These are phyloP conservation scores for Auriscalpium vulgare DNA, from an alignment of 768 basidiomycete genomes.

Conservation along the genomic window DNA sequence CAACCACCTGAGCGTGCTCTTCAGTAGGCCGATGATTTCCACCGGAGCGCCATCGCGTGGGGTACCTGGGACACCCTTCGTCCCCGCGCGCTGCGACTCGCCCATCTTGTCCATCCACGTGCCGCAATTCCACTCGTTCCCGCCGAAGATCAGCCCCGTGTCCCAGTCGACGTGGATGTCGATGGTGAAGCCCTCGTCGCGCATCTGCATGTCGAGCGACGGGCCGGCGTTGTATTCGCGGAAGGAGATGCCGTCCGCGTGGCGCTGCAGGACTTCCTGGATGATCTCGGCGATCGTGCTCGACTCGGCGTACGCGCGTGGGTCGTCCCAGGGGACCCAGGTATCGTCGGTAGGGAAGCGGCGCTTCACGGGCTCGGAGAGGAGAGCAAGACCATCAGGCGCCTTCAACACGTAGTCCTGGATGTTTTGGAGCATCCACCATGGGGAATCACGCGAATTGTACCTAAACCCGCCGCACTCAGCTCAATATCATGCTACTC, in stretches of 20 bases:
- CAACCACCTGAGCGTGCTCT: constrained; percentile 91
- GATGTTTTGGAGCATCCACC: constrained; percentile 99
- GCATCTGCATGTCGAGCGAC: constrained; percentile 97
- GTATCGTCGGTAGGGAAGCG: constrained; percentile 92
- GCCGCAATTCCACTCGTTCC: constrained; percentile 79
- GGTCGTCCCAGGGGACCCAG: constrained; percentile 90
- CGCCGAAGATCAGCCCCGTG: constrained; percentile 85
- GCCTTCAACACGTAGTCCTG: constrained; percentile 85
- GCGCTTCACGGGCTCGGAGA: constrained; percentile 79
- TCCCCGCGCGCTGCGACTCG: constrained; percentile 83
- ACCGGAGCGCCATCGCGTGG: constrained; percentile 94
- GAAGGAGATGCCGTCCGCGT: constrained; percentile 88
- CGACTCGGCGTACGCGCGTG: constrained; percentile 71
- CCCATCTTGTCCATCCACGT: constrained; percentile 99
- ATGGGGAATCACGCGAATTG: constrained; percentile 96
- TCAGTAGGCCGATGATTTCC: constrained; percentile 89
- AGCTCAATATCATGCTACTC: neutral
- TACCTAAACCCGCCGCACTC: constrained; percentile 39
- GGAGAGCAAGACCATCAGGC: constrained; percentile 75
- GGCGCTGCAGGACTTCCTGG: constrained; percentile 93
- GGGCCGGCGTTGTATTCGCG: constrained; percentile 95
- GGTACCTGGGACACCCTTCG: constrained; percentile 92
- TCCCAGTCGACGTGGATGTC: constrained; percentile 93
- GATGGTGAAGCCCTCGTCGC: constrained; percentile 85
- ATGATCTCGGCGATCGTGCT: constrained; percentile 89